Base-by-base conservation (phyloP, 2,329 filamentous ascomycete genomes). In the Cladosporium colombiae region DNA sequence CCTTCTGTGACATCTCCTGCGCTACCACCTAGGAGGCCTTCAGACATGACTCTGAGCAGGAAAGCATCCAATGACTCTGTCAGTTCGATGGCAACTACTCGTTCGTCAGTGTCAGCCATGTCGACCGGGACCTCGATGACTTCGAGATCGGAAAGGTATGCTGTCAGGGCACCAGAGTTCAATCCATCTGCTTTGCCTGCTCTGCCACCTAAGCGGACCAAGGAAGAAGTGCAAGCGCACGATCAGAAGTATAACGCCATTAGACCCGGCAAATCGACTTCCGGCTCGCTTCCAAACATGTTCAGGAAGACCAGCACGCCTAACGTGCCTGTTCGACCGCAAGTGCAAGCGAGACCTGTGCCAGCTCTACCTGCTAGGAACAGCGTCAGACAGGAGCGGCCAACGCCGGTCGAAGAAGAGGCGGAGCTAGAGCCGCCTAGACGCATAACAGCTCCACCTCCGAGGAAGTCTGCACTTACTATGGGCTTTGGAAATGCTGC, bases 181-280 rank as follows among this genome's bases (percentile, higher is more conserved):
- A 84, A 86, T 67, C 82, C 85, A 58, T 75, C 81, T 16, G 80
- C 81, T 44, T 75, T 88, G 11, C 86, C 86, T 61, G 78, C 82
- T 33, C 76, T 88, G 40, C 85, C 85, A 58, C 81, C 83, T 0
- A 86, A 83, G 70, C 75, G 78, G 62, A 72, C 76, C n/a, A 72
- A 77, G n/a, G 78, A 79, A 58, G 76, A 81, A 46, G 75, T 75
- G 56, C 79, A 81, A 56, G 74, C 73, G 5, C 69, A 68, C 21
- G 70, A 71, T 37, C 65, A 68, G 40, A 72, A 69, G 55, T 71
- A 73, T 49, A 66, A 64, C 63, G 63, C 7, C 16, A 25, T 61
- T 27, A 64, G 71, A 23, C 68, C 69, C 18, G 55, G 23, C 21
- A 52, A 37, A n/a, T 53, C 62, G n/a, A 59, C 23, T 23, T 64